These are phyloP conservation scores for Xylariaceae sp. DNA, from an alignment of 2,329 filamentous ascomycete species.

Conservation along the genomic window DNA sequence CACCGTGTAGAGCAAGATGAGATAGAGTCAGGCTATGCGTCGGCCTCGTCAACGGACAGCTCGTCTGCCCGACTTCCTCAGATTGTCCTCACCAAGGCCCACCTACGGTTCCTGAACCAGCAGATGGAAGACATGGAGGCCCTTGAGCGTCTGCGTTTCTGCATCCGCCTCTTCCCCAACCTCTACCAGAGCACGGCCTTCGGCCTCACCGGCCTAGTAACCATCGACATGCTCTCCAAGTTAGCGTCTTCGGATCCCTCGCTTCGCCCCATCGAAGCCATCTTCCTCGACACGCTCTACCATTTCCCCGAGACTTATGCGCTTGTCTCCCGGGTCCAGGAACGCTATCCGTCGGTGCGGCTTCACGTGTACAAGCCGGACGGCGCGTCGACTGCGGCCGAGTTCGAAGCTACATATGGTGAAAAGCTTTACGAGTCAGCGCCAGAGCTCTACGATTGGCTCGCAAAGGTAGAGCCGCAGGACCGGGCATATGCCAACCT, in stretches of 20 bases:
- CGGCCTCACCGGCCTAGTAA: slow-evolving; percentile 73
- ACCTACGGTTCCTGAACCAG: slow-evolving; percentile 84
- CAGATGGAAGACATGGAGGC: slow-evolving; percentile 85
- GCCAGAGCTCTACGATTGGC: slow-evolving; percentile 89
- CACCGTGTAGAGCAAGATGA: slow-evolving; percentile 38
- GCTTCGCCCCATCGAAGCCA: slow-evolving; percentile 56
- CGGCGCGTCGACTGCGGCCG: slow-evolving; percentile 62
- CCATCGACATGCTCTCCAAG: slow-evolving; percentile 79
- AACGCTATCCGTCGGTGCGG: slow-evolving; percentile 69
- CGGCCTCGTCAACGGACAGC: slow-evolving; percentile 56
- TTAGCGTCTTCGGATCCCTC: slow-evolving; percentile 59
- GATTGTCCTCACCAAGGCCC: slow-evolving; percentile 78
- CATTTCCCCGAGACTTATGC: slow-evolving; percentile 74
- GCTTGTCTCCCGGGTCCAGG: slow-evolving; percentile 67
- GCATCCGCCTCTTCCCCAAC: slow-evolving; percentile 81
- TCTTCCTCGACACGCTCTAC: slow-evolving; percentile 81
- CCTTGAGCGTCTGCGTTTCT: slow-evolving; percentile 88
- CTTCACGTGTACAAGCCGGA: slow-evolving; percentile 89
- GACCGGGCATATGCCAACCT: slow-evolving; percentile 86
- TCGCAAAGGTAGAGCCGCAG: slow-evolving; percentile 95
- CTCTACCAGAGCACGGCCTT: slow-evolving; percentile 85
- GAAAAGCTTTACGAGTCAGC: slow-evolving; percentile 78
- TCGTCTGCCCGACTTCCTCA: slow-evolving; percentile 62
- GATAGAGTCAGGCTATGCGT: slow-evolving; percentile 81
- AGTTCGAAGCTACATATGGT: slow-evolving; percentile 81